Percentiles rank a stretch among this genome's conserved stretches.
These are phyloP conservation scores for Beta vulgaris DNA, from an alignment of 148 eudicot genomes.

Conservation along the genomic window DNA sequence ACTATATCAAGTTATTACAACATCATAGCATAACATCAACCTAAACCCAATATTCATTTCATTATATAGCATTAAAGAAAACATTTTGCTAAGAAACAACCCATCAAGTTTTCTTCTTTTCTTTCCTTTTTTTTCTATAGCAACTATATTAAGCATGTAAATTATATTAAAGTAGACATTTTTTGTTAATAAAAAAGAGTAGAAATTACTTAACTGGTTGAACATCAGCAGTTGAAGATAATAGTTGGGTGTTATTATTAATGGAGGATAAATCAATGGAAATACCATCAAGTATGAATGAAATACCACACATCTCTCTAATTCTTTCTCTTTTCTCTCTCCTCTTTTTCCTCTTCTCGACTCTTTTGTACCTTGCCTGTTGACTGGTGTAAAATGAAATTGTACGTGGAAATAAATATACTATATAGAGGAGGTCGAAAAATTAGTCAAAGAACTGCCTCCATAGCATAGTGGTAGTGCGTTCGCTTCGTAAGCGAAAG, in stretches of 20 bases:
- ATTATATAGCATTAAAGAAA: neutral
- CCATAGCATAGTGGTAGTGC: conserved; percentile 73
- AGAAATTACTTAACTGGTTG: conserved; percentile 39
- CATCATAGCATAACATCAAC: neutral
- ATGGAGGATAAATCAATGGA: conserved; percentile 28
- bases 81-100: neutral
- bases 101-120: neutral
- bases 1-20: no score
- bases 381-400: neutral
- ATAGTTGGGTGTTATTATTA: conserved; percentile 13
- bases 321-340: conserved; percentile 8
- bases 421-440: neutral
- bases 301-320: conserved; percentile 82
- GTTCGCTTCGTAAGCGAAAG: conserved; percentile 72
- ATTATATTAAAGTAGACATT: no score
- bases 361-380: neutral
- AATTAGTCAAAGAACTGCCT: conserved; percentile 20
- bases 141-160: no score
- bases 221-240: conserved; percentile 24
- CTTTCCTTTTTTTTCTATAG: neutral
- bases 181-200: neutral
- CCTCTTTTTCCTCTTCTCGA: neutral
- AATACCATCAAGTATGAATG: conserved; percentile 60
- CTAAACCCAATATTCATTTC: neutral
- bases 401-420: neutral